These are phyloP conservation scores for Myriangium duriaei DNA, from an alignment of 2,329 filamentous ascomycete species.

Conservation along the genomic window DNA sequence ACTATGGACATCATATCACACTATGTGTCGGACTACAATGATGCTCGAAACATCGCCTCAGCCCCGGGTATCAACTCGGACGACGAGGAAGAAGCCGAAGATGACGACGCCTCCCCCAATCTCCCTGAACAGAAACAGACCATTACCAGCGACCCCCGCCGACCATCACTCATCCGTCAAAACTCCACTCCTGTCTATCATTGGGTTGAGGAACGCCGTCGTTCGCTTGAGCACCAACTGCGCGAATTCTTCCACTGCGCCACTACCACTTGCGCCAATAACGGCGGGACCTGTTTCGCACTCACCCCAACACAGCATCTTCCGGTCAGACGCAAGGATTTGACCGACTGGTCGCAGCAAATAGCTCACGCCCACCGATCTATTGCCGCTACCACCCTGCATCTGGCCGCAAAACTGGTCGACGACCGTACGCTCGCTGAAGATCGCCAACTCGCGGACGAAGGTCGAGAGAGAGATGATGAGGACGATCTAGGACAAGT, in stretches of 20 bases:
- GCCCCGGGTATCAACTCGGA: constrained; percentile 2
- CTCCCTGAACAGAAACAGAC: not conserved
- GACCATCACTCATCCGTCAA: constrained; percentile 5
- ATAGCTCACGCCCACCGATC: constrained; percentile 7
- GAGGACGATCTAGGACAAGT: constrained; percentile 7
- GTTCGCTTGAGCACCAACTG: constrained; percentile 8
- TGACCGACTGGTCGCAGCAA: constrained; percentile 9
- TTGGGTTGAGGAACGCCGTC: constrained; percentile 9
- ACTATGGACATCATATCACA: constrained; percentile 8
- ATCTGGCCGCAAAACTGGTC: constrained; percentile 7
- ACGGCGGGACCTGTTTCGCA: constrained; percentile 8
- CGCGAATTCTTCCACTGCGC: constrained; percentile 8
- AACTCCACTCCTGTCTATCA: constrained; percentile 8
- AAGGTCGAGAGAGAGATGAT: constrained; percentile 5
- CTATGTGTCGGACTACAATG: constrained; percentile 8
- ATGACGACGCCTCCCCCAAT: constrained; percentile 1
- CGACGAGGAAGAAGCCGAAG: constrained; percentile 2
- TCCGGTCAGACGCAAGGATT: constrained; percentile 4
- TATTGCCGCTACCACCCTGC: constrained; percentile 7
- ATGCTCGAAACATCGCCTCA: constrained; percentile 10
- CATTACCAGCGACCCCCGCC: not conserved
- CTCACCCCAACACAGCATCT: constrained; percentile 6
- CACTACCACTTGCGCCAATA: constrained; percentile 8
- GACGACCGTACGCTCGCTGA: constrained; percentile 4
- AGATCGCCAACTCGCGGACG: constrained; percentile 3